Evolutionary conservation across 192 early-diverging fungal genomes (phyloP), one percentile per base, ranked within the genome.

Genomic region (Geranomyces variabilis): DNA sequence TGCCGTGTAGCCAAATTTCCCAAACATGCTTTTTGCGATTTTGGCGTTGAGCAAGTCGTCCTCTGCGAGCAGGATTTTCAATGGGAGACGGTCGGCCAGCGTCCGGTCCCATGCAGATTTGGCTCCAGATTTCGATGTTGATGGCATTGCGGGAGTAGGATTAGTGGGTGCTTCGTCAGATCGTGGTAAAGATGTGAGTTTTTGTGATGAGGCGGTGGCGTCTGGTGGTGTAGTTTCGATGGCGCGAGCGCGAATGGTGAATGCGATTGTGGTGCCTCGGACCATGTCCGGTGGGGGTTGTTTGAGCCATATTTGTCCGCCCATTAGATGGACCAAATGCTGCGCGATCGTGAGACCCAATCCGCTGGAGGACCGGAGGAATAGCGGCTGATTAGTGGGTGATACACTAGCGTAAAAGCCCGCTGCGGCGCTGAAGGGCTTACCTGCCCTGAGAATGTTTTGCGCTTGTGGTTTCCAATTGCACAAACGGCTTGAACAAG

Each of bases 401-500:
- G n/a, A n/a, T n/a, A n/a, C n/a, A n/a, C n/a, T n/a, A n/a, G n/a
- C n/a, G n/a, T n/a, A n/a, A n/a, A n/a, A n/a, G n/a, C n/a, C n/a
- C n/a, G n/a, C n/a, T n/a, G n/a, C n/a, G n/a, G n/a, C n/a, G n/a
- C n/a, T n/a, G n/a, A n/a, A n/a, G n/a, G n/a, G n/a, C n/a, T n/a
- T 29, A 64, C 63, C 63, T 64, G 34, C 63, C 63, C 44, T 64
- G 63, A 5, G 34, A n/a, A 22, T 64, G 63, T 36, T 64, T 41
- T 44, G 5, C 63, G 17, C 29, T 41, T 12, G 63, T 67, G 21
- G 47, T 67, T 17, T 71, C 69, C 46, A 71, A 28, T 46, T 71
- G 69, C 3, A 63, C 58, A 36, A 71, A 71, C 41, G 61, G 58
- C 33, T 63, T 45, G 46, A 71, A 71, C 12, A 71, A 19, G 2